Evolutionary conservation across 768 basidiomycete genomes (phyloP).

Genomic region (Leucocoprinus sp.): DNA sequence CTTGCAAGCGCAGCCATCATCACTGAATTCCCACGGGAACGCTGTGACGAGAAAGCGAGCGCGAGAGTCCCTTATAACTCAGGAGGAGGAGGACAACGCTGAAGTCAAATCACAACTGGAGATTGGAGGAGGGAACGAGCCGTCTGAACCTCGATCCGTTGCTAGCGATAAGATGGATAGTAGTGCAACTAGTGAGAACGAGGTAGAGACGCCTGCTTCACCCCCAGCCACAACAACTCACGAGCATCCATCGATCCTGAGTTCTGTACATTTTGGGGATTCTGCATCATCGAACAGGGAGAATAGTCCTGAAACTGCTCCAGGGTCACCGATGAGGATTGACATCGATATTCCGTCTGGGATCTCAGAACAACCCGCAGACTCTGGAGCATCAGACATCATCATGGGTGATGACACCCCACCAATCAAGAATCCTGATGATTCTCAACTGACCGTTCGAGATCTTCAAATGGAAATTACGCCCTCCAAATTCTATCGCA

Average conservation of each 20-base stretch:
- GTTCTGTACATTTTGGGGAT: not conserved
- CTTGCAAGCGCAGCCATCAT: constrained; percentile 31
- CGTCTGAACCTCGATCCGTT: constrained; percentile 10
- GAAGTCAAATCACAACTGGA: not conserved
- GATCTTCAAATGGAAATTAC: constrained; percentile 3
- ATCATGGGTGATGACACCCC: not conserved
- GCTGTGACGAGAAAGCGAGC: constrained; percentile 17
- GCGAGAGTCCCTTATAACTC: constrained; percentile 8
- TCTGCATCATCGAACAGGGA: not conserved
- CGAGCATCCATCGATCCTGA: constrained; percentile 9
- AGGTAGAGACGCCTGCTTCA: constrained; percentile 23
- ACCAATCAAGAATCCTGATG: not conserved
- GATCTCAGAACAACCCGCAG: constrained; percentile 12
- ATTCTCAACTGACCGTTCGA: not conserved
- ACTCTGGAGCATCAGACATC: not conserved
- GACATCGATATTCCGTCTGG: constrained; percentile 11
- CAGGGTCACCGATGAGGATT: constrained; percentile 2
- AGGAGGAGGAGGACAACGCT: not conserved
- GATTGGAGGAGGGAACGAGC: constrained; percentile 3
- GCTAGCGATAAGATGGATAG: constrained; percentile 11
- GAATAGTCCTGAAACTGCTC: not conserved
- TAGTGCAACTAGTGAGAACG: constrained; percentile 21
- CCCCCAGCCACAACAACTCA: constrained; percentile 18
- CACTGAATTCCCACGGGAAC: not conserved
- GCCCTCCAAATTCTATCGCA: constrained; percentile 5